Conservation (phyloP, 2,329 filamentous ascomycete species). For the Colletotrichum higginsianum region DNA sequence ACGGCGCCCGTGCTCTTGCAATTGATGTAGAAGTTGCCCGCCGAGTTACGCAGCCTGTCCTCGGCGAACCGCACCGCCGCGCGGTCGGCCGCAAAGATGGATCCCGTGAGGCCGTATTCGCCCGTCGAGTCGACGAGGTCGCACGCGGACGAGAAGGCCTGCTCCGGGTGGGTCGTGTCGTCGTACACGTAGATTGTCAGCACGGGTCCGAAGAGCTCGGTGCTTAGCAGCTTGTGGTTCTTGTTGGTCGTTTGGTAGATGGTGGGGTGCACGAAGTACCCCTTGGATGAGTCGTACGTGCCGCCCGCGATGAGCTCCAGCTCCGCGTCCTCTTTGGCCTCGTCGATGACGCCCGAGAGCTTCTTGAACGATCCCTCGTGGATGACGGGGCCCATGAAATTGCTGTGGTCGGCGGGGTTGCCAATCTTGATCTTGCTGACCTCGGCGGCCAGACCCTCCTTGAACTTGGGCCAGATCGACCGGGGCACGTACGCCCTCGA, state of each 20-base stretch:
- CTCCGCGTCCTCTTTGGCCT: constrained; percentile 81
- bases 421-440: constrained; percentile 80
- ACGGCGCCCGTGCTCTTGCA: constrained; percentile 84
- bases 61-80: constrained; percentile 77
- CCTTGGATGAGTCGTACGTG: constrained; percentile 81
- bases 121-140: constrained; percentile 78
- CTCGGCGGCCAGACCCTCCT: constrained; percentile 76
- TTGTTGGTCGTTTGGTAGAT: constrained; percentile 84
- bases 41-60: constrained; percentile 78
- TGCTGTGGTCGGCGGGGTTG: constrained; percentile 76
- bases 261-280: constrained; percentile 88
- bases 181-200: constrained; percentile 84
- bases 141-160: constrained; percentile 72
- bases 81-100: constrained; percentile 81
- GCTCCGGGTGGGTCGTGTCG: constrained; percentile 67
- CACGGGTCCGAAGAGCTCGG: constrained; percentile 87
- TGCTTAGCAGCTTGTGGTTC: constrained; percentile 79
- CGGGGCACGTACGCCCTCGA: constrained; percentile 84
- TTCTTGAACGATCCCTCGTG: constrained; percentile 87
- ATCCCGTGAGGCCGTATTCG: constrained; percentile 84
- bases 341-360: constrained; percentile 81
- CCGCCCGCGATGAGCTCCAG: constrained; percentile 83
- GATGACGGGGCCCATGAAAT: constrained; percentile 92
- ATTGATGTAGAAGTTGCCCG: constrained; percentile 90
- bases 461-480: constrained; percentile 82